These are phyloP conservation scores for Lathyrus tuberosus DNA, from an alignment of 306 rosid species.

Conservation along the genomic window DNA sequence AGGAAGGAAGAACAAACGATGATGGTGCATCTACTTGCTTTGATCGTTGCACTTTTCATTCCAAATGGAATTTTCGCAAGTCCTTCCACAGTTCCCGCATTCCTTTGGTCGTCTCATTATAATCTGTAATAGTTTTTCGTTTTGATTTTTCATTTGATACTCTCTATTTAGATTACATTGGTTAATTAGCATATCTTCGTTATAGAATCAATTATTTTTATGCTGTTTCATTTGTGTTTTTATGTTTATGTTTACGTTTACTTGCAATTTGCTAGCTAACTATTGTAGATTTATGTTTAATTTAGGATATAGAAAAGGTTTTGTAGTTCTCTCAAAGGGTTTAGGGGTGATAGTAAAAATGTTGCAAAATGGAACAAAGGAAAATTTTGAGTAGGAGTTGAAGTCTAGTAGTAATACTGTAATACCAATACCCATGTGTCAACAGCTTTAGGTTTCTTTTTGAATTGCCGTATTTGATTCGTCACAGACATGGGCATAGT, in stretches of 20 bases:
- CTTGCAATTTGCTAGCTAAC: neutral
- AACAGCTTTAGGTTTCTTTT: slow-evolving; percentile 19
- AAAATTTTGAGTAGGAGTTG: neutral
- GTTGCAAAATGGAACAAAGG: neutral
- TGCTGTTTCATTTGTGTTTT: slow-evolving; percentile 19
- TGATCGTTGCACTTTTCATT: slow-evolving; percentile 45
- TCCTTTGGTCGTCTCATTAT: slow-evolving; percentile 82
- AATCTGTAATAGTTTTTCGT: slow-evolving; percentile 27
- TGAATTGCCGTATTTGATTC: neutral
- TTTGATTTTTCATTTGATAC: neutral
- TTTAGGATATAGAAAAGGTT: neutral
- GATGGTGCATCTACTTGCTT: slow-evolving; percentile 45
- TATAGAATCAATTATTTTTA: too few species aligned
- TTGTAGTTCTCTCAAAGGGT: neutral
- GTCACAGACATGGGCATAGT: neutral
- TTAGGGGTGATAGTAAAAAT: neutral
- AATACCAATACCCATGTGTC: neutral
- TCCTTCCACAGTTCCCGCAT: slow-evolving; percentile 80
- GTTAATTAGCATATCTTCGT: neutral
- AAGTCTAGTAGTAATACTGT: neutral
- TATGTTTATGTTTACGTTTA: neutral
- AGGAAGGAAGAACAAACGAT: slow-evolving; percentile 16
- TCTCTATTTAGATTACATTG: neutral
- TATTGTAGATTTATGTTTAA: slow-evolving; percentile 14
- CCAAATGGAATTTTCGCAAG: slow-evolving; percentile 44